Conservation (phyloP, 139 green algal species). For the Chlorella ohadii region DNA sequence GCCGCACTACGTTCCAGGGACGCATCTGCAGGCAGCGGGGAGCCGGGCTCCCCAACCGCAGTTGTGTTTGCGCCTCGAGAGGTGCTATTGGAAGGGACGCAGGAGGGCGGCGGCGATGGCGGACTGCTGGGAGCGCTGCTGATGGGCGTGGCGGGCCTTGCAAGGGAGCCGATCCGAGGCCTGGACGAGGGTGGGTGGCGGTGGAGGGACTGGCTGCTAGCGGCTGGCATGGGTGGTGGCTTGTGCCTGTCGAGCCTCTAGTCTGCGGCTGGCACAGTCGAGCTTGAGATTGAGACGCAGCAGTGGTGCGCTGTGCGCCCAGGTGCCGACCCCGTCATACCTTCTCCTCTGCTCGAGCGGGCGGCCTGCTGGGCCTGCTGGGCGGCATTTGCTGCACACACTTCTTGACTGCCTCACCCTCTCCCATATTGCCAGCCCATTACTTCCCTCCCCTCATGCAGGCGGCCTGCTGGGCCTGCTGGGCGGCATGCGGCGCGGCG, state of each 20-base stretch:
- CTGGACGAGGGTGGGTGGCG: slow-evolving; percentile 27
- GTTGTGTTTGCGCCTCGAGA: slow-evolving; percentile 21
- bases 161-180: slow-evolving; percentile 40
- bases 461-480: slow-evolving; percentile 44
- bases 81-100: background rate
- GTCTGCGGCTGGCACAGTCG: too few relatives aligned
- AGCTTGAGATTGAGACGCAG: too few relatives aligned
- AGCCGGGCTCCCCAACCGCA: background rate
- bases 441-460: background rate
- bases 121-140: slow-evolving; percentile 43
- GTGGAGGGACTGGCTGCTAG: too few relatives aligned
- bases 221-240: too few relatives aligned
- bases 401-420: background rate
- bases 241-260: too few relatives aligned
- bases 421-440: too few relatives aligned
- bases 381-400: slow-evolving; percentile 28
- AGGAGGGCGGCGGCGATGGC: slow-evolving; percentile 12
- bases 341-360: too few relatives aligned
- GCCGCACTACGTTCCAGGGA: too few relatives aligned
- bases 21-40: background rate
- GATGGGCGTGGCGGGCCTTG: slow-evolving; percentile 39
- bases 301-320: too few relatives aligned
- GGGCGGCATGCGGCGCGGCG: slow-evolving; percentile 39
- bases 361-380: slow-evolving; percentile 44
- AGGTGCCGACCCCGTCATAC: too few relatives aligned